A percentile compares a stretch with the other conserved stretches of the same genome.
phyloP scores from a whole-genome alignment of 2,329 filamentous ascomycete species.

The Botrytis deweyae region DNA sequence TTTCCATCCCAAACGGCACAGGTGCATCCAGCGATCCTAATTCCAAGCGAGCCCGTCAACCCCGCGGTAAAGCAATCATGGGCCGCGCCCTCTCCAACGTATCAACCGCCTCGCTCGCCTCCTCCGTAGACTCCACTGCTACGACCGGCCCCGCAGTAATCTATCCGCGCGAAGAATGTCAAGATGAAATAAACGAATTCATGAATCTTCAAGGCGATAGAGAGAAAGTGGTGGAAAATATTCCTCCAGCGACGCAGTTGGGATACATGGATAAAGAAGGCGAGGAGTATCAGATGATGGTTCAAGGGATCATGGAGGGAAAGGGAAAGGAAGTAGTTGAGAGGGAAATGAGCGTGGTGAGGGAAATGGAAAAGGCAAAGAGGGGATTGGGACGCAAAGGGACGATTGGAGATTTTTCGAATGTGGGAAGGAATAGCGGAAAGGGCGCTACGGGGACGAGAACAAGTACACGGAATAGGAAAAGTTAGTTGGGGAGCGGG shows the following conservation, averaged over 20 bases:
- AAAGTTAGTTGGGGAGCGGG: neutral
- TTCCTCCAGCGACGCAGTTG: constrained; percentile 32
- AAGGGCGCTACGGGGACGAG: neutral
- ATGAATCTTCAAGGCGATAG: constrained; percentile 11
- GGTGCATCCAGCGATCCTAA: neutral
- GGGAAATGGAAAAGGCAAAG: constrained; percentile 24
- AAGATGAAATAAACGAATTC: constrained; percentile 6
- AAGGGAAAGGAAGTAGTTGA: constrained; percentile 29
- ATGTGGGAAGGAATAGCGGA: neutral
- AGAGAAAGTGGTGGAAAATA: neutral
- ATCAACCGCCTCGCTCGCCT: constrained; percentile 47
- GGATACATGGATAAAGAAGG: constrained; percentile 39
- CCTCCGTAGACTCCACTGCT: constrained; percentile 44
- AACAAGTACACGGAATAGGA: neutral
- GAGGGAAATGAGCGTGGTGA: constrained; percentile 18
- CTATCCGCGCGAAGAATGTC: constrained; percentile 24
- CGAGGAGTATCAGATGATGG: constrained; percentile 32
- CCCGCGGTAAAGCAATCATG: constrained; percentile 43
- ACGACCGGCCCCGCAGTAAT: constrained; percentile 34
- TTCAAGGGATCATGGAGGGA: constrained; percentile 38
- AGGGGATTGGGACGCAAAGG: constrained; percentile 3
- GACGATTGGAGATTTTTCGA: constrained; percentile 6
- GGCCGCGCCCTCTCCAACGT: constrained; percentile 59
- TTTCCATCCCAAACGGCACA: constrained; percentile 17
- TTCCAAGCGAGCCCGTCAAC: constrained; percentile 36